Evolutionary conservation across 768 basidiomycete species (phyloP), one percentile per base, ranked within the genome.

Genomic region (Tricholoma saponaceum): DNA sequence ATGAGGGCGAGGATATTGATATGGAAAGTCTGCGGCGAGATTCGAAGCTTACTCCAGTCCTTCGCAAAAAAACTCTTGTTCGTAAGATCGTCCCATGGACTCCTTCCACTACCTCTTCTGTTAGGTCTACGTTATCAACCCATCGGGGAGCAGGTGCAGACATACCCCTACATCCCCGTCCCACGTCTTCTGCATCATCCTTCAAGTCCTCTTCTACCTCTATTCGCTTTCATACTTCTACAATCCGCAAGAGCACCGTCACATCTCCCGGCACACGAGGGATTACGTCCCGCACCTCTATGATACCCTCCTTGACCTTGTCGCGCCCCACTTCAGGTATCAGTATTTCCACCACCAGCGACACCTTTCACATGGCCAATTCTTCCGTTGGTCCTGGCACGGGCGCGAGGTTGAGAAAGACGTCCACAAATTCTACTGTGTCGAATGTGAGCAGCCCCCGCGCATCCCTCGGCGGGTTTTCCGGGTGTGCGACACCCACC

Each of bases 31-130:
- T 76, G 30, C 69, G 84, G 16, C 89, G 89, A 2, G 89, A 91
- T 61, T 90, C 87, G 5, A 90, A 90, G 64, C 75, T 90, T 8
- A 87, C 86, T 2, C 87, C 87, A n/a, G 76, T 51, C 0, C 61
- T 64, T 7, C 26, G 64, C n/a, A 67, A 69, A 60, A 72, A 70
- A 62, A 68, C 64, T 1, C 58, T 72, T 26, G 67, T 72, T 54
- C 39, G 53, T 4, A 54, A 54, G 41, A 54, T 54, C 26, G 25
- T 44, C 44, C 53, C 53, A 20, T n/a, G 26, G 8, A 53, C 60
- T 7, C 35, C 55, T 25, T 39, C 60, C 23, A 58, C 52, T 9
- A 56, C 26, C 16, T 9, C 25, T 6, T 39, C 57, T 12, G 13
- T 52, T 14, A 18, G 51, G 23, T 52, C 57, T 8, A 23, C 56